Evolutionary conservation across 192 early-diverging fungal genomes (phyloP), one percentile per base, ranked within the genome.

Genomic region (Coemansia sp.): DNA sequence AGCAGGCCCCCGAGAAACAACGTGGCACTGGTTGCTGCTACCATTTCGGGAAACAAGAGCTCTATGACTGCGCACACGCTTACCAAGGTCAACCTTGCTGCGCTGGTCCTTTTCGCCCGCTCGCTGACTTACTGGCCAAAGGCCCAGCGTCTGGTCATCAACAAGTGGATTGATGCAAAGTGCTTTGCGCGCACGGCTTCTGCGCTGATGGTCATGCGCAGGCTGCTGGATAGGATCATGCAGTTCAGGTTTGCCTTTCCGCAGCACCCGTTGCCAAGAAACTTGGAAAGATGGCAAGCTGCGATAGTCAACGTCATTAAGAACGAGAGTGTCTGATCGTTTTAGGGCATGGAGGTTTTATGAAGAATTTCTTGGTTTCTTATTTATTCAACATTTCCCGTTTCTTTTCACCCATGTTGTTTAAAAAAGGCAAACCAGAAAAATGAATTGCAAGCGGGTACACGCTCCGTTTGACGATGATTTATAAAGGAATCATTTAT

Each of bases 41-140:
- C 56, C 0, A 62, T 75, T 15, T 69, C 73, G 0, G 67, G 51
- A 0, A 55, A 49, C 20, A 53, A 41, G 33, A 52, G 12, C 12
- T 23, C 63, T 4, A 69, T 63, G 23, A 61, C 46, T 18, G 73
- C 73, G 10, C 57, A 75, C 33, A 52, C 43, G 14, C 7, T 69
- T 26, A 69, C 67, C 15, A 61, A 21, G 15, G 67, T 66, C 12
- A 61, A 61, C 6, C 44, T 66, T 0, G 20, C 24, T 14, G 39
- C 34, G 4, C n/a, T 66, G 8, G 63, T 66, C 16, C 44, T 75
- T 5, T 75, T 75, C 51, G 24, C 73, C 2, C 38, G 73, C 6
- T 45, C 67, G 2, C 21, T 75, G 59, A 41, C 12, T 15, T 75
- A 69, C 36, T 75, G 73, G 73, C 73, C 73, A 2, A 65, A 69